Base-by-base conservation (phyloP, 2,329 filamentous ascomycete species). In the Trichophyton simii region DNA sequence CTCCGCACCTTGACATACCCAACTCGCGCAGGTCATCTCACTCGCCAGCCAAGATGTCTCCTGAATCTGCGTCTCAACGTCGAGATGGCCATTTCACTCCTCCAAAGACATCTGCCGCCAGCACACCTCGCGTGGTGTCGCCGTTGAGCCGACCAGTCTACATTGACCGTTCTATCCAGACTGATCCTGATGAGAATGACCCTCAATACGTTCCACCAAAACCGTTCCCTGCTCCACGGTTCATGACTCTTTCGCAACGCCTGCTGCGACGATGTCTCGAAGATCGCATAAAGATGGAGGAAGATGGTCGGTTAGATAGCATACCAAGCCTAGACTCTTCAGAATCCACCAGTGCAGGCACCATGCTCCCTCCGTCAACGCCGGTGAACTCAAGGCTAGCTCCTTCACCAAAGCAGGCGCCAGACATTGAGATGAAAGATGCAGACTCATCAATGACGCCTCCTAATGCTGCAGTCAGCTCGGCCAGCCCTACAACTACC, bases 81-180 rank as follows among this genome's bases (percentile, higher is more conserved):
- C 64, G 59, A 42, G 67, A 66, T 25, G 68, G 66, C 18, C 67
- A 69, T 48, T 66, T 65, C 11, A 69, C 64, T 28, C 50, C 70
- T 13, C 70, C 70, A 5, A 72, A 71, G 38, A 64, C 64, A 25
- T 72, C 73, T 20, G 66, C 69, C 28, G 63, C 68, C 1, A 72
- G 66, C 52, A 70, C 68, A 5, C 67, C 71, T 11, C 61, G 67
- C 0, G 60, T 64, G 15, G 68, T 65, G 7, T 69, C 71, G 34
- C 66, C 68, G 11, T 63, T 70, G n/a, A 55, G 28, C 38, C 58
- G 60, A 4, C 70, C 70, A 9, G 63, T 69, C 2, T 79, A 79
- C 63, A 74, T 77, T 41, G 74, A 76, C 61, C 69, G 69, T 38
- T 68, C 70, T 13, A 72, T 75, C 34, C 77, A 79, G 66, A 76